phyloP scores from a whole-genome alignment of 768 basidiomycete species.

The Naganishia vaughanmartiniae region DNA sequence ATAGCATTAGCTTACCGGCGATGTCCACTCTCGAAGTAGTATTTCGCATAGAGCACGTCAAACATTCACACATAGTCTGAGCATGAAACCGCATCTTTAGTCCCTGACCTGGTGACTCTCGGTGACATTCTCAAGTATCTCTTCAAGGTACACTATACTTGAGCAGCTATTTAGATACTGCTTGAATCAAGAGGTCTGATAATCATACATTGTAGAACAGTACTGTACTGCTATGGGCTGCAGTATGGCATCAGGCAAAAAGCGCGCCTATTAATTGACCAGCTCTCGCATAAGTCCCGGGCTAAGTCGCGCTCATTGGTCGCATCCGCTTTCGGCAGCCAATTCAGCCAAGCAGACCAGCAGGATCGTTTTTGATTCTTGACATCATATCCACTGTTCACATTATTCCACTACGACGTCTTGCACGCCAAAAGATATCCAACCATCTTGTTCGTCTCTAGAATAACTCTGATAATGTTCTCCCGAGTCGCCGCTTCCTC shows the following conservation, averaged over 20 bases:
- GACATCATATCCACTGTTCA: conserved; percentile 1
- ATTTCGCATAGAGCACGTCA: too few relatives aligned
- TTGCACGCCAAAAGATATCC: conserved; percentile 1
- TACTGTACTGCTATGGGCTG: too few relatives aligned
- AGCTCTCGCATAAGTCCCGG: neutral
- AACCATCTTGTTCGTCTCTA: conserved; percentile 8
- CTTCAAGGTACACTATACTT: too few relatives aligned
- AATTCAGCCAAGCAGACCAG: neutral
- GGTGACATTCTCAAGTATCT: too few relatives aligned
- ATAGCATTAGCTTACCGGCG: neutral
- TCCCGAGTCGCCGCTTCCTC: conserved; percentile 29
- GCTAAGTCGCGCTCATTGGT: conserved; percentile 2
- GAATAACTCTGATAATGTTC: conserved; percentile 30
- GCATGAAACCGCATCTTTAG: too few relatives aligned
- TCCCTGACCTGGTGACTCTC: too few relatives aligned
- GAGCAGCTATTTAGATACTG: neutral
- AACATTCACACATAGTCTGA: too few relatives aligned
- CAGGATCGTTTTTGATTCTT: conserved; percentile 1
- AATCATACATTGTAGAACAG: too few relatives aligned
- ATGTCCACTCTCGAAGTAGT: neutral
- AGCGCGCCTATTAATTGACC: neutral
- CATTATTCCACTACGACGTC: neutral
- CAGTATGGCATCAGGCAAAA: neutral
- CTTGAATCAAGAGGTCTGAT: neutral
- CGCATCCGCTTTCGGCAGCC: neutral